A percentile compares a stretch with the other conserved stretches of the same genome.
Evolutionary conservation across 2,329 filamentous ascomycete genomes (phyloP).

Genomic region (Colletotrichum filicis): DNA sequence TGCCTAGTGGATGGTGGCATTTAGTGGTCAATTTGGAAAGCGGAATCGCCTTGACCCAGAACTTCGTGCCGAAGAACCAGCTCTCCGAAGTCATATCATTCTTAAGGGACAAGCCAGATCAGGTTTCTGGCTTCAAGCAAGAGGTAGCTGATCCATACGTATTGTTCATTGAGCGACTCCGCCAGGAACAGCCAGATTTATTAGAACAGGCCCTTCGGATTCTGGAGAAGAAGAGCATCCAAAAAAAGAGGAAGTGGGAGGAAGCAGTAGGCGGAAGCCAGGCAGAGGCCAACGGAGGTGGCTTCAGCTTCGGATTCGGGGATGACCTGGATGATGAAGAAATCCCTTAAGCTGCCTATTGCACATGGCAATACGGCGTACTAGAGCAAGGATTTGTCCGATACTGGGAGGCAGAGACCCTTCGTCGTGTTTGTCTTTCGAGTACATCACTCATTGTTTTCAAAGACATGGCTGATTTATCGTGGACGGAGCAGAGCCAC

Average conservation of each 20-base stretch:
- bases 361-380: neutral
- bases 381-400: neutral
- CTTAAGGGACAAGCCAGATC: constrained; percentile 82
- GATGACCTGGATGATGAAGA: constrained; percentile 57
- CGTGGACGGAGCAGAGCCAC: neutral
- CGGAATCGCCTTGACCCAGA: constrained; percentile 92
- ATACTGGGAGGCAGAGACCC: neutral
- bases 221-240: constrained; percentile 69
- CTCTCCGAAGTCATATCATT: constrained; percentile 82
- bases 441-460: neutral
- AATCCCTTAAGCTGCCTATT: constrained; percentile 19
- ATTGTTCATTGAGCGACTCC: constrained; percentile 78
- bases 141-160: constrained; percentile 78
- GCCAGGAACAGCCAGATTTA: constrained; percentile 71
- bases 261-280: constrained; percentile 69
- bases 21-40: constrained; percentile 89
- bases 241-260: constrained; percentile 89
- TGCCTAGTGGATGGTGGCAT: constrained; percentile 97
- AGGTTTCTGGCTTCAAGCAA: constrained; percentile 86
- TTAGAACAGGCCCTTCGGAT: constrained; percentile 73
- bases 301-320: constrained; percentile 68
- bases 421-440: neutral
- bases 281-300: constrained; percentile 46
- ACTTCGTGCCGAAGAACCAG: constrained; percentile 85
- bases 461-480: neutral